Base-by-base conservation (phyloP, 163 green algal species). In the Chlamydomonas reinhardtii region DNA sequence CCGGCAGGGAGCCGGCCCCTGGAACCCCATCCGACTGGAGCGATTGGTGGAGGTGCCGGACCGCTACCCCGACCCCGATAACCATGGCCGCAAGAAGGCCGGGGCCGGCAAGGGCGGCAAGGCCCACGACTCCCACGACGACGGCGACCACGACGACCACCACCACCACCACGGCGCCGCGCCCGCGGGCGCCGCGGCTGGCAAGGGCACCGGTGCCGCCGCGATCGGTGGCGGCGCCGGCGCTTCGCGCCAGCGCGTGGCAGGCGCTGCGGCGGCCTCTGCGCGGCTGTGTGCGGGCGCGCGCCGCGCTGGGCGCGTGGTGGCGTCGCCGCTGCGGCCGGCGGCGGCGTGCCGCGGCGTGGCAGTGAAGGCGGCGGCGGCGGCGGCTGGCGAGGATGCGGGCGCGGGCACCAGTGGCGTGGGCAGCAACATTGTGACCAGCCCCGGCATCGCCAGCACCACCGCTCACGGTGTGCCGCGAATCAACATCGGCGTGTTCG, bases 401-500 rank as follows among this genome's bases (percentile, higher is more conserved):
- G 20, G 25, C 25, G 35, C 68, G 31, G 24, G 3, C 2, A 19
- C 8, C 69, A 56, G 12, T 52, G 69, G 27, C 77, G 19, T 66
- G 29, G 83, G 89, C 5, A 59, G 70, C 31, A 86, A 81, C 32
- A 87, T 93, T 43, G 82, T 92, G 69, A 89, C 68, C 27, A 37
- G 24, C 35, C 59, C 56, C 31, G 81, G 39, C 73, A 61, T 43
- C 71, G 37, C 79, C 35, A 88, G 89, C 5, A 43, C 77, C 43
- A 91, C 86, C 54, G 91, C 91, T 39, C 90, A 78, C 29, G 92
- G 94, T 32, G 88, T 94, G 77, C 93, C 89, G 37, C 88, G 93
- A 68, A 89, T 92, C 76, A 96, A 96, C 86, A 90, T 96, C 31
- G 93, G 92, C 56, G 91, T 96, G 39, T 95, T 96, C 85, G 93